Evolutionary conservation across 306 rosid genomes (phyloP).

Genomic region (Abrus pulchellus): DNA sequence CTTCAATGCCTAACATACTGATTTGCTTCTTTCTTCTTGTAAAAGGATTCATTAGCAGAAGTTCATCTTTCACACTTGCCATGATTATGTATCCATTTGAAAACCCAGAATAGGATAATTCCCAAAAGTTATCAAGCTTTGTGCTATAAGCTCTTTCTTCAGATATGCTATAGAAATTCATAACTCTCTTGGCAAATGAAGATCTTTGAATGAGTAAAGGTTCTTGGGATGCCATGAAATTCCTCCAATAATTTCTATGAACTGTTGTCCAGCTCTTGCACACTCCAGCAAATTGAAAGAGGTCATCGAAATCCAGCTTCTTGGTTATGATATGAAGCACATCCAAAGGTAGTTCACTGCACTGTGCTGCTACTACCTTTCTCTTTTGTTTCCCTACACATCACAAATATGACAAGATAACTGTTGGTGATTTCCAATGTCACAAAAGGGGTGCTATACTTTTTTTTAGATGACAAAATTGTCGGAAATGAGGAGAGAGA

Average conservation of each 20-base stretch:
- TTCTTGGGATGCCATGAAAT: conserved; percentile 26
- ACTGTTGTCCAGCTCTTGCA: neutral
- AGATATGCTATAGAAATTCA: neutral
- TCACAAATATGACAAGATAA: neutral
- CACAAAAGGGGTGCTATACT: neutral
- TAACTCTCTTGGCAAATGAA: neutral
- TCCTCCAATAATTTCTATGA: neutral
- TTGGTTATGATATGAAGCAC: conserved; percentile 3
- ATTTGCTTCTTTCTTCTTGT: conserved; percentile 6
- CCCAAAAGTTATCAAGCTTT: neutral
- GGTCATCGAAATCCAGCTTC: conserved; percentile 24
- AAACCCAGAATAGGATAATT: neutral
- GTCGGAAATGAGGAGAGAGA: too few relatives aligned
- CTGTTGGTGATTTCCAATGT: neutral
- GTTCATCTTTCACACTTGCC: neutral
- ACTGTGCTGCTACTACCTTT: neutral
- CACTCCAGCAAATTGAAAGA: conserved; percentile 32
- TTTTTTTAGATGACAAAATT: too few relatives aligned
- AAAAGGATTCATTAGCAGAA: conserved; percentile 40
- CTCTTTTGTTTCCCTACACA: conserved; percentile 3
- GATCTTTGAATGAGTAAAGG: conserved; percentile 32
- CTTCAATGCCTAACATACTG: neutral
- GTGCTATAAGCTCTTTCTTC: neutral
- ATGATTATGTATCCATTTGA: conserved; percentile 36
- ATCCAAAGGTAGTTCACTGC: conserved; percentile 24